These are phyloP conservation scores for Pogostemon cablin DNA, from an alignment of 257 asterid genomes.

Conservation along the genomic window DNA sequence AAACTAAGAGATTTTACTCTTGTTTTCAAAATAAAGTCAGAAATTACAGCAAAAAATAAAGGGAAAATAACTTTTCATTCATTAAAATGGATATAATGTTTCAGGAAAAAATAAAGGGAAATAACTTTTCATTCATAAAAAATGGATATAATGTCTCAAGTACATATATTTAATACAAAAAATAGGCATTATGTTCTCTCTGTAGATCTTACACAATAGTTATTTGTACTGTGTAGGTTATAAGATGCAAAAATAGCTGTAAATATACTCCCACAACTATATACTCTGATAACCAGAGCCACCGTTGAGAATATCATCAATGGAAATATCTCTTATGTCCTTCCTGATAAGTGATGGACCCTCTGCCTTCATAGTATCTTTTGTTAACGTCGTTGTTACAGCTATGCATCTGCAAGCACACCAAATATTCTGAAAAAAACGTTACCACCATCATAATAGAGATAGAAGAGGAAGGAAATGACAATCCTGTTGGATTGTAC, in stretches of 20 bases:
- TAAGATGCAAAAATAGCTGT: conserved; percentile 41
- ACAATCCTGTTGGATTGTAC: too few relatives aligned
- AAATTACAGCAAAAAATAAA: conserved; percentile 26
- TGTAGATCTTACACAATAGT: conserved; percentile 36
- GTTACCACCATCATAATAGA: too few relatives aligned
- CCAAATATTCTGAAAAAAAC: conserved; percentile 13
- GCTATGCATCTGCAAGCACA: conserved; percentile 88
- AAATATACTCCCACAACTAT: conserved; percentile 59
- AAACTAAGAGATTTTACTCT: conserved; percentile 35
- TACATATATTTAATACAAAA: conserved; percentile 52
- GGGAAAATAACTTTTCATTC: too few relatives aligned
- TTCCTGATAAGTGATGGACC: conserved; percentile 85
- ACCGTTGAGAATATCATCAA: conserved; percentile 86
- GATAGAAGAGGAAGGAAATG: too few relatives aligned
- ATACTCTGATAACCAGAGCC: conserved; percentile 82
- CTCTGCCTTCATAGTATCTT: conserved; percentile 60
- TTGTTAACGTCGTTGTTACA: conserved; percentile 83
- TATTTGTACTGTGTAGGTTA: conserved; percentile 46
- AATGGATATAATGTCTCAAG: conserved; percentile 31
- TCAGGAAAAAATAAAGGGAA: conserved; percentile 3
- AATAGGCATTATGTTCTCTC: conserved; percentile 37
- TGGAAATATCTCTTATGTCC: conserved; percentile 78
- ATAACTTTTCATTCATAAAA: conserved; percentile 26
- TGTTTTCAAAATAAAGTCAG: conserved; percentile 25
- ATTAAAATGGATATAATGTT: too few relatives aligned